Conservation (phyloP, 495 filamentous ascomycete genomes). For the Penicillium longicatenatum region DNA sequence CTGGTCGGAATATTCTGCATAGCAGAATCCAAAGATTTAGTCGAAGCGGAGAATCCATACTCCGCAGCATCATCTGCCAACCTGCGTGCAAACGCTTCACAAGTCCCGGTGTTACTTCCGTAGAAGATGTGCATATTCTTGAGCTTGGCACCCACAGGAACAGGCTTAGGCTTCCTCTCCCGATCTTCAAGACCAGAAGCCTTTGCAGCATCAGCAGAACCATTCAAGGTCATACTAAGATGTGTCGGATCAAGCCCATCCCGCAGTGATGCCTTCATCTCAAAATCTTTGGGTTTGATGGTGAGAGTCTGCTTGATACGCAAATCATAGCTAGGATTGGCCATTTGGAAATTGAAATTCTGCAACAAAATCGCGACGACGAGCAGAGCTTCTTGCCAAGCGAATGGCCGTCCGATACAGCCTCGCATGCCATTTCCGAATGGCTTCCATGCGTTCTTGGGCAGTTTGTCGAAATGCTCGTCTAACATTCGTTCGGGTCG, state of each 20-base stretch:
- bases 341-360: constrained; percentile 62
- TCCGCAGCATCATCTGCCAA: constrained; percentile 58
- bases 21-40: constrained; percentile 62
- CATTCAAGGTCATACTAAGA: constrained; percentile 54
- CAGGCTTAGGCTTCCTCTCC: constrained; percentile 25
- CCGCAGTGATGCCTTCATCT: constrained; percentile 65
- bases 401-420: constrained; percentile 70
- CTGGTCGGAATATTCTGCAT: constrained; percentile 61
- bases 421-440: constrained; percentile 65
- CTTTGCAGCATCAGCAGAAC: constrained; percentile 16
- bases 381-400: constrained; percentile 62
- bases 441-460: constrained; percentile 61
- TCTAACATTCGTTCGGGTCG: constrained; percentile 68
- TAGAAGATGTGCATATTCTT: constrained; percentile 67
- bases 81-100: constrained; percentile 66
- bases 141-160: constrained; percentile 20
- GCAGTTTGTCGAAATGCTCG: constrained; percentile 58
- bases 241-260: constrained; percentile 58
- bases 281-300: constrained; percentile 74
- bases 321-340: constrained; percentile 56
- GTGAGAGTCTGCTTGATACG: constrained; percentile 71
- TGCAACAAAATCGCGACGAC: constrained; percentile 58
- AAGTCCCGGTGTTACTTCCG: constrained; percentile 76
- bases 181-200: constrained; percentile 20
- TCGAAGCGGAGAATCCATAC: constrained; percentile 59